phyloP scores from a whole-genome alignment of 768 basidiomycete genomes.

The Exidia glandulosa region DNA sequence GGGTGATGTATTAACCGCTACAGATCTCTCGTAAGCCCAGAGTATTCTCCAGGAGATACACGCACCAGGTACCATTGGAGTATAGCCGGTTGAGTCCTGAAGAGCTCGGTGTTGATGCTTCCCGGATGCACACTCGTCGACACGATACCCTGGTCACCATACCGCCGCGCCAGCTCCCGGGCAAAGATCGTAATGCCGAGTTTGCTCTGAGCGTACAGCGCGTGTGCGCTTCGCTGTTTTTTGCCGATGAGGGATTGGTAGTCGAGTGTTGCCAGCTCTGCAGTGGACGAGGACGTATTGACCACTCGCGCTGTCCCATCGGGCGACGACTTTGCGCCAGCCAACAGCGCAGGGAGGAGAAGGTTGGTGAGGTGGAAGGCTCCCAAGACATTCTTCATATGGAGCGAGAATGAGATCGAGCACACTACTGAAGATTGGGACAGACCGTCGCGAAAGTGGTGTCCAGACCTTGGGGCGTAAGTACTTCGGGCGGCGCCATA shows the following conservation, averaged over 20 bases:
- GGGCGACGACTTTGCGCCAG: constrained; percentile 26
- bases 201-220: constrained; percentile 17
- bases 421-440: constrained; percentile 26
- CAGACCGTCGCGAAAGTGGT: constrained; percentile 46
- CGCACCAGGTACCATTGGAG: constrained; percentile 7
- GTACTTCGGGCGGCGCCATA: constrained; percentile 29
- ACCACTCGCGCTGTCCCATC: constrained; percentile 36
- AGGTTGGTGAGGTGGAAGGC: constrained; percentile 49
- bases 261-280: constrained; percentile 23
- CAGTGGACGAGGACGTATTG: constrained; percentile 33
- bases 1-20: constrained; percentile 20
- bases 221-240: constrained; percentile 14
- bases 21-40: background rate
- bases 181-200: constrained; percentile 20
- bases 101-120: constrained; percentile 21
- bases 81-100: background rate
- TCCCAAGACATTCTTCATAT: constrained; percentile 17
- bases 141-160: constrained; percentile 32
- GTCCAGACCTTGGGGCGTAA: constrained; percentile 32
- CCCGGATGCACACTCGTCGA: constrained; percentile 34
- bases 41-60: background rate
- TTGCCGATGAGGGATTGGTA: constrained; percentile 32
- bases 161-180: constrained; percentile 35
- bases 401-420: background rate
- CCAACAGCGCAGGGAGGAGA: constrained; percentile 36